Evolutionary conservation across 2,329 filamentous ascomycete genomes (phyloP).

Genomic region (Aspergillus cejpii): DNA sequence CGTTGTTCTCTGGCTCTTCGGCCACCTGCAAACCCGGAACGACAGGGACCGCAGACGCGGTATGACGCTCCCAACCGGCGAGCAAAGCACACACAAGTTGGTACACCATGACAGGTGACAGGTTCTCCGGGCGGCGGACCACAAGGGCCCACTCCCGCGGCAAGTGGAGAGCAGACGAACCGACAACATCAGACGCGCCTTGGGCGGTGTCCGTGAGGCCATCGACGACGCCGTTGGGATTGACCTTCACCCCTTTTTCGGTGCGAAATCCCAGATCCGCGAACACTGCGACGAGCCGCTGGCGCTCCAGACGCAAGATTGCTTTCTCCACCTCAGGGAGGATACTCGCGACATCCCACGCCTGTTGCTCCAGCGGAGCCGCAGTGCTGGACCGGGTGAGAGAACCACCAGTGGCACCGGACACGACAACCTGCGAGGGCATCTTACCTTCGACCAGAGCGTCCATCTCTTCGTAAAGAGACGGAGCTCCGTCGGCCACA

Average conservation of each 20-base stretch:
- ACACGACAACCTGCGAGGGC: not conserved
- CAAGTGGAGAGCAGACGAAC: conserved; percentile 5
- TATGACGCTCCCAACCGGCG: conserved; percentile 8
- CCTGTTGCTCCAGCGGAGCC: conserved; percentile 4
- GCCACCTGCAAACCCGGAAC: conserved; percentile 3
- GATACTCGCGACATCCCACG: conserved; percentile 3
- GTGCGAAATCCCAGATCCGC: conserved; percentile 7
- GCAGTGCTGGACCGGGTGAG: conserved; percentile 3
- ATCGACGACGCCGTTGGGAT: conserved; percentile 7
- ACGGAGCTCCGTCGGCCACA: conserved; percentile 4
- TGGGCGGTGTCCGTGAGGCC: conserved; percentile 14
- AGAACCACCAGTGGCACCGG: not conserved
- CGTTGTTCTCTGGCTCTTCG: conserved; percentile 4
- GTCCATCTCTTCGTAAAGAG: conserved; percentile 8
- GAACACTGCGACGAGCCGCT: conserved; percentile 1
- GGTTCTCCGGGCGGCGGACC: conserved; percentile 14
- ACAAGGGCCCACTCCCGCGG: conserved; percentile 17
- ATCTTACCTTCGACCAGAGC: conserved; percentile 5
- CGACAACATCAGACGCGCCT: conserved; percentile 15
- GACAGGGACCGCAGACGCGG: conserved; percentile 2
- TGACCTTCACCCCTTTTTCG: conserved; percentile 4
- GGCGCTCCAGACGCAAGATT: conserved; percentile 11
- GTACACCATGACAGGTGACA: conserved; percentile 13
- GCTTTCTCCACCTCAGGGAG: conserved; percentile 10
- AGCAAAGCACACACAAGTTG: conserved; percentile 8